Evolutionary conservation across 2,329 filamentous ascomycete species (phyloP), one percentile per base, ranked within the genome.

Genomic region (Elsinoe arachidis): DNA sequence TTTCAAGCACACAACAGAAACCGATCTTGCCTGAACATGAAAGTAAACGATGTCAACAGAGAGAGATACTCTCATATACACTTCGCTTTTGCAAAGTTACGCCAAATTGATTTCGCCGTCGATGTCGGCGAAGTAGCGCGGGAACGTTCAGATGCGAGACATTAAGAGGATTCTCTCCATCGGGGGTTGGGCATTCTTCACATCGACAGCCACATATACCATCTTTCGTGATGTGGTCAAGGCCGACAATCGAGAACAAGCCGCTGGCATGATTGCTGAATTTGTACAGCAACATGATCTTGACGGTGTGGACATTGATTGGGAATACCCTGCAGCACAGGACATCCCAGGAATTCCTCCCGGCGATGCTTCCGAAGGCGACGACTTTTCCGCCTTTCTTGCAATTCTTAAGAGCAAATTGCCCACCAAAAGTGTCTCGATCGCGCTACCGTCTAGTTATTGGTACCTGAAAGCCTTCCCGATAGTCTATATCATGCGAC

Each of bases 201-300:
- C 74, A 0, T 62, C 66, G 0, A 64, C 69, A 0, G 62, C 55
- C 3, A 73, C 72, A 0, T 76, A 68, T 56, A 35, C 54, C n/a
- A 70, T 76, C 39, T 71, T 76, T 55, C 67, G 73, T 1, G 59
- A 72, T 5, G 70, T 58, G 17, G 66, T 73, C 6, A 66, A 56
- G 61, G 61, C 64, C 1, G 67, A 59, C 1, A 78, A 79, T 59
- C 68, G 73, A 0, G 59, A 62, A 2, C 71, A 4, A 9, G 14
- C 68, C 10, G 60, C 57, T 1, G 59, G 47, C n/a, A 68, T 64
- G 51, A 41, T 68, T 12, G 58, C 63, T 7, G 70, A 54, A 11
- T 63, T 96, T 34, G 76, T 96, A 63, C 83, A 86, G 68, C 81
- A 90, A 63, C 74, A 90, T 12, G 90, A 90, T 6, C 87, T 96